These are phyloP conservation scores for Hypericum perforatum DNA, from an alignment of 345 rosid species.

Conservation along the genomic window DNA sequence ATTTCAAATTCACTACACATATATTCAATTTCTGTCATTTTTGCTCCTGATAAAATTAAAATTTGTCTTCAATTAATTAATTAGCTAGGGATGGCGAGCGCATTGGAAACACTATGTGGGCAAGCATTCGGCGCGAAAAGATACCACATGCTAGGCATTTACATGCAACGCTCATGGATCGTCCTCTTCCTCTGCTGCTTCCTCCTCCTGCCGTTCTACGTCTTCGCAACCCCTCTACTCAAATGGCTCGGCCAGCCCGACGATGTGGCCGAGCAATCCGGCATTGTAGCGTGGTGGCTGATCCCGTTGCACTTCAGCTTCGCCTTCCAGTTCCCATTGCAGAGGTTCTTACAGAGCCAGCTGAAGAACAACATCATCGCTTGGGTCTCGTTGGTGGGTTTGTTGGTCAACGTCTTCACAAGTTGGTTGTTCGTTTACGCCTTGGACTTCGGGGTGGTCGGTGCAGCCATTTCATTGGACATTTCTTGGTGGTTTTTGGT, in stretches of 20 bases:
- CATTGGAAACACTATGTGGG: slow-evolving; percentile 62
- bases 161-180: slow-evolving; percentile 69
- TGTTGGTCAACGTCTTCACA: slow-evolving; percentile 30
- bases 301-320: slow-evolving; percentile 58
- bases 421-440: slow-evolving; percentile 44
- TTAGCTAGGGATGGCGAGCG: slow-evolving; percentile 73
- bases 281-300: slow-evolving; percentile 35
- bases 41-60: too few species aligned
- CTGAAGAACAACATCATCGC: slow-evolving; percentile 42
- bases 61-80: neutral
- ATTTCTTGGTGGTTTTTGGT: slow-evolving; percentile 56
- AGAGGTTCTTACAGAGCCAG: slow-evolving; percentile 59
- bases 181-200: slow-evolving; percentile 36
- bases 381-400: slow-evolving; percentile 18
- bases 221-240: slow-evolving; percentile 46
- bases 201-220: slow-evolving; percentile 39
- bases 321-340: slow-evolving; percentile 43
- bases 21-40: too few species aligned
- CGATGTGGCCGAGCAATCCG: slow-evolving; percentile 53
- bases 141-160: slow-evolving; percentile 50
- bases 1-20: too few species aligned
- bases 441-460: slow-evolving; percentile 37
- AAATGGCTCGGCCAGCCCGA: slow-evolving; percentile 52
- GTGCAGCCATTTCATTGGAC: slow-evolving; percentile 42
- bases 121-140: slow-evolving; percentile 68